Percentiles rank a stretch among this genome's conserved stretches.
Conservation (phyloP, 495 filamentous ascomycete genomes). For the Evansstolkia leycettana region DNA sequence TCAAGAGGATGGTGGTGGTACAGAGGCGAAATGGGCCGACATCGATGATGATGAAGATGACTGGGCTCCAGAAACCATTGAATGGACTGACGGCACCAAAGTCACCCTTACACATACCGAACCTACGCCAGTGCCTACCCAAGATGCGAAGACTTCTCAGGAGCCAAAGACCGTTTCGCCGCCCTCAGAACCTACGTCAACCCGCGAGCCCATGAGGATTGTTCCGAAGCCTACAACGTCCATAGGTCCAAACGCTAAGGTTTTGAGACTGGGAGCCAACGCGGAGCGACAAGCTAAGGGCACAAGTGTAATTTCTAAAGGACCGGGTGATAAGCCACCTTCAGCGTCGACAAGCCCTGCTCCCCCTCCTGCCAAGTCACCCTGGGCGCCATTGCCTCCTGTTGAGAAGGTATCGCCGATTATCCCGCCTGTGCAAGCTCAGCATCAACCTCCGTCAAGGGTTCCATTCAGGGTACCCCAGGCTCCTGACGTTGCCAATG, state of each 20-base stretch:
- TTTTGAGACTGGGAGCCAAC: conserved; percentile 39
- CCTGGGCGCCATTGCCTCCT: conserved; percentile 79
- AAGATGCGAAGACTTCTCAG: conserved; percentile 2
- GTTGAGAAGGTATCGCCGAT: conserved; percentile 70
- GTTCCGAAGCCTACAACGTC: conserved; percentile 34
- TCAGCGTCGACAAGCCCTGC: conserved; percentile 70
- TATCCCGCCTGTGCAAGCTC: conserved; percentile 29
- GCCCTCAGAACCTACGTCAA: conserved; percentile 9
- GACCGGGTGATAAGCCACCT: conserved; percentile 60
- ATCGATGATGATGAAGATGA: conserved; percentile 98
- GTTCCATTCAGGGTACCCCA: conserved; percentile 20
- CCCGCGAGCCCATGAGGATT: conserved; percentile 17
- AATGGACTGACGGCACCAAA: conserved; percentile 97
- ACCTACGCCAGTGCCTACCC: conserved; percentile 13
- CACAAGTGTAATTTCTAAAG: conserved; percentile 49
- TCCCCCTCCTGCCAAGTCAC: conserved; percentile 69
- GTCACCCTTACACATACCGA: conserved; percentile 55
- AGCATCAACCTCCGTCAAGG: conserved; percentile 12
- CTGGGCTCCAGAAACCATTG: conserved; percentile 91
- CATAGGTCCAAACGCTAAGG: conserved; percentile 40
- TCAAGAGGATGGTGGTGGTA: conserved; percentile 66
- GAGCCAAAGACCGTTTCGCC: conserved; percentile 3
- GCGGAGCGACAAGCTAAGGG: conserved; percentile 39
- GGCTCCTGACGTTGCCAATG: conserved; percentile 15
- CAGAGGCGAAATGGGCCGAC: conserved; percentile 92